Base-by-base conservation (phyloP, 306 rosid genomes). In the Aeschynomene evenia region DNA sequence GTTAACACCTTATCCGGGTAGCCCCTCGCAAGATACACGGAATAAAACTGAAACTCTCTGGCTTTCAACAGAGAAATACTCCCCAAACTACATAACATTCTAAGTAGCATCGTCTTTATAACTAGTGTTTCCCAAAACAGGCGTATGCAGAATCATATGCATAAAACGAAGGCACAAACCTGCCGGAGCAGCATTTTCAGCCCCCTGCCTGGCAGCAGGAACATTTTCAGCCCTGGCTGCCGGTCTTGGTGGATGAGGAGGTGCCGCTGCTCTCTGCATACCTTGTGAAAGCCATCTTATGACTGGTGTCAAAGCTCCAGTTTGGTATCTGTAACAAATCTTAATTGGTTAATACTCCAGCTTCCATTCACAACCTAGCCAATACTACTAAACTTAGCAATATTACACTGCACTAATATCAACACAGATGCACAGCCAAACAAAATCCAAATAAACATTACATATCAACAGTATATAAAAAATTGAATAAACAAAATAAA, bases 261-360 rank as follows among this genome's bases (percentile, higher is more conserved):
- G 96, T 36, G 84, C 97, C 65, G 95, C 96, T 6, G 97, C 97
- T 80, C 95, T 89, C 74, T 87, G 95, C 99, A 91, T 95, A 57
- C 92, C 90, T 75, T 85, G 99, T 22, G 97, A 87, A 75, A 91
- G 95, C 97, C 99, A 91, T 66, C 88, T 81, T 75, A 95, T 42
- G 39, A 95, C 15, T 12, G 99, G 99, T 29, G 97, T 83, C 72
- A 95, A 84, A 7, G 97, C 90, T 81, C 97, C 97, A 70, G 97
- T 95, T 84, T 91, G 96, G 80, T 89, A 91, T 33, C 99, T 95
- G 81, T 64, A 80, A 68, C 67, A 78, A 70, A 81, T 74, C 50
- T 53, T 51, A 72, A 23, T 61, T 45, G 64, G 50, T 68, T 61
- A 66, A 72, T 54, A 67, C 36, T 37, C 61, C 48, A 79, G 68